phyloP scores from a whole-genome alignment of 352 stramenopile species.

The Globisporangium middletonii region DNA sequence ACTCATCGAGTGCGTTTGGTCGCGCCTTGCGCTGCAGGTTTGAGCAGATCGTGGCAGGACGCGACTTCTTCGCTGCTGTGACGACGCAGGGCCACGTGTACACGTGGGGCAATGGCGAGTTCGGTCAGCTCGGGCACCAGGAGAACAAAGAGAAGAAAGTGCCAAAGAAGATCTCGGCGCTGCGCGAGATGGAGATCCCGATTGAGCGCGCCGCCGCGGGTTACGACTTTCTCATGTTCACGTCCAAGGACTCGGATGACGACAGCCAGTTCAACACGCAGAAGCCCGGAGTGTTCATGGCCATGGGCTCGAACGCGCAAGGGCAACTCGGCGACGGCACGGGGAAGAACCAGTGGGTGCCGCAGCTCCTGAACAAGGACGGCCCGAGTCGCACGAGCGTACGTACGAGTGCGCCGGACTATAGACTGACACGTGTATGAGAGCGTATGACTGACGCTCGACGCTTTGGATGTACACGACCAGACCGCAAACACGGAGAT shows the following conservation, averaged over 20 bases:
- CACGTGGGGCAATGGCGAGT: constrained; percentile 74
- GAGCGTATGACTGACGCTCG: background rate
- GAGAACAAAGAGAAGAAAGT: constrained; percentile 85
- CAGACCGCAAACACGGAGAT: constrained; percentile 49
- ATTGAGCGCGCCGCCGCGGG: constrained; percentile 51
- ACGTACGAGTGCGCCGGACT: background rate
- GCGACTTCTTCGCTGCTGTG: constrained; percentile 52
- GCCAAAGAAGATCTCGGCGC: constrained; percentile 80
- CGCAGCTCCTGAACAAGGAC: constrained; percentile 72
- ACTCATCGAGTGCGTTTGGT: constrained; percentile 3
- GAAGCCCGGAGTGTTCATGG: constrained; percentile 74
- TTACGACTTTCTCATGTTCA: constrained; percentile 70
- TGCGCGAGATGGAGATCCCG: constrained; percentile 72
- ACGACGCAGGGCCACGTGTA: constrained; percentile 67
- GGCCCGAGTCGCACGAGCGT: constrained; percentile 42
- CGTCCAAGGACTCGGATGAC: constrained; percentile 54
- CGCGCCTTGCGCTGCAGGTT: constrained; percentile 18
- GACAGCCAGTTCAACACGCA: constrained; percentile 74
- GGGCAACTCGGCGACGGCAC: constrained; percentile 61
- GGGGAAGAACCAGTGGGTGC: constrained; percentile 80
- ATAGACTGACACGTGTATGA: background rate
- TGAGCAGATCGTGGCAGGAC: constrained; percentile 41
- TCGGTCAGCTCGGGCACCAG: constrained; percentile 73
- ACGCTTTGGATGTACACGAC: constrained; percentile 1
- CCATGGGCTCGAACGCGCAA: constrained; percentile 69